These are phyloP conservation scores for Rhodomyrtus psidioides DNA, from an alignment of 441 rosid species.

Conservation along the genomic window DNA sequence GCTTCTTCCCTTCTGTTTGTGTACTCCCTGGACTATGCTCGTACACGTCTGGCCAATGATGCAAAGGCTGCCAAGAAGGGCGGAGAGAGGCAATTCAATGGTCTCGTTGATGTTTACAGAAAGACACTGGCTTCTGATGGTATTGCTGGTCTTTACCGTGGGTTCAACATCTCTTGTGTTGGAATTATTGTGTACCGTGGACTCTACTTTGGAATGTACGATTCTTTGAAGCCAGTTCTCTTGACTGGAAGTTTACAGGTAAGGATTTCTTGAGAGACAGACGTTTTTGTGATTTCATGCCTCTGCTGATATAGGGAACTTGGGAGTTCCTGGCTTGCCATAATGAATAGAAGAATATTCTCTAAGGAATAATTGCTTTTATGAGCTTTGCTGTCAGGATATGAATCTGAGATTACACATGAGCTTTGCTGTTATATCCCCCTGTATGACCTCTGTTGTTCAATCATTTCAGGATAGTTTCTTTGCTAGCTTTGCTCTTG, in stretches of 20 bases:
- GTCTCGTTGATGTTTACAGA: constrained; percentile 5
- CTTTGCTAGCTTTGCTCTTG: constrained; percentile 57
- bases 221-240: constrained; percentile 12
- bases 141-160: constrained; percentile 9
- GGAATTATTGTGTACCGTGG: constrained; percentile 6
- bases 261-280: neutral
- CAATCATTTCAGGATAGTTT: constrained; percentile 50
- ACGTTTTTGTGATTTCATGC: neutral
- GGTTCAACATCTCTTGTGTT: constrained; percentile 7
- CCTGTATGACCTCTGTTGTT: neutral
- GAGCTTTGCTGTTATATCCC: neutral
- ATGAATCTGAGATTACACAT: neutral
- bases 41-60: constrained; percentile 9
- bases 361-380: neutral
- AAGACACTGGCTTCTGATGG: constrained; percentile 9
- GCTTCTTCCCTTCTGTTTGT: constrained; percentile 7
- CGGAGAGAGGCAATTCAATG: constrained; percentile 15
- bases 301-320: neutral
- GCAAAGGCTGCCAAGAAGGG: constrained; percentile 14
- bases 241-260: constrained; percentile 6
- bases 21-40: constrained; percentile 9
- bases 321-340: neutral
- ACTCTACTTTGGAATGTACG: constrained; percentile 11
- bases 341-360: neutral
- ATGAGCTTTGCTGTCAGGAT: neutral